Percentiles rank a stretch among this genome's conserved stretches.
Evolutionary conservation across 441 rosid species (phyloP).

Genomic region (Hura crepitans): DNA sequence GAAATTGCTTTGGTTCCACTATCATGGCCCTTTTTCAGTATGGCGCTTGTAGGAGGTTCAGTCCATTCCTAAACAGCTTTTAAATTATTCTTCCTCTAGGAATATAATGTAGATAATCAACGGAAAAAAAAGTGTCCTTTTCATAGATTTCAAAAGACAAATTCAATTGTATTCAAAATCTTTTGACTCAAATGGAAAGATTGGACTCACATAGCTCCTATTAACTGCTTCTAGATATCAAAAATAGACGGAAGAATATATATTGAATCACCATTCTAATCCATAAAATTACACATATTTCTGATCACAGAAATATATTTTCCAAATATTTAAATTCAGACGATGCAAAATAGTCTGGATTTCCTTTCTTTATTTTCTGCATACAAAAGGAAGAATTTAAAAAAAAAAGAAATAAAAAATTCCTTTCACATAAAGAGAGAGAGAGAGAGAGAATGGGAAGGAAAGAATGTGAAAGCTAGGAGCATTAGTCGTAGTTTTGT

Average conservation of each 20-base stretch:
- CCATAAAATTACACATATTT: neutral
- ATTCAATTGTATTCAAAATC: neutral
- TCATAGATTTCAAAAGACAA: neutral
- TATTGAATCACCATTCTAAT: neutral
- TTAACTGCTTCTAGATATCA: neutral
- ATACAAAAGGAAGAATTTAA: too few species aligned
- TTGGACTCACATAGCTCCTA: neutral
- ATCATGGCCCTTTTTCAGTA: too few species aligned
- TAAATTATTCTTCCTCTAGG: neutral
- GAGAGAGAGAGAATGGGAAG: neutral
- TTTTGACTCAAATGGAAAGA: neutral
- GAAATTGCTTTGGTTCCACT: too few species aligned
- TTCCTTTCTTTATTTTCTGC: neutral
- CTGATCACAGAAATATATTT: neutral
- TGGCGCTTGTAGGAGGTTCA: too few species aligned
- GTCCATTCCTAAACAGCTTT: too few species aligned
- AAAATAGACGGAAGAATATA: neutral
- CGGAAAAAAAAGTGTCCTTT: neutral
- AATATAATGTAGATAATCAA: neutral
- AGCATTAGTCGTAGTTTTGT: too few species aligned
- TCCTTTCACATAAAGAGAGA: neutral
- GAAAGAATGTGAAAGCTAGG: neutral
- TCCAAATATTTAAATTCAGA: neutral
- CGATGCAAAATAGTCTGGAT: neutral
- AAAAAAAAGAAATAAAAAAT: neutral